Percentiles rank a stretch among this genome's conserved stretches.
These are phyloP conservation scores for Entomortierella chlamydospora DNA, from an alignment of 192 early-diverging fungal genomes.

Conservation along the genomic window DNA sequence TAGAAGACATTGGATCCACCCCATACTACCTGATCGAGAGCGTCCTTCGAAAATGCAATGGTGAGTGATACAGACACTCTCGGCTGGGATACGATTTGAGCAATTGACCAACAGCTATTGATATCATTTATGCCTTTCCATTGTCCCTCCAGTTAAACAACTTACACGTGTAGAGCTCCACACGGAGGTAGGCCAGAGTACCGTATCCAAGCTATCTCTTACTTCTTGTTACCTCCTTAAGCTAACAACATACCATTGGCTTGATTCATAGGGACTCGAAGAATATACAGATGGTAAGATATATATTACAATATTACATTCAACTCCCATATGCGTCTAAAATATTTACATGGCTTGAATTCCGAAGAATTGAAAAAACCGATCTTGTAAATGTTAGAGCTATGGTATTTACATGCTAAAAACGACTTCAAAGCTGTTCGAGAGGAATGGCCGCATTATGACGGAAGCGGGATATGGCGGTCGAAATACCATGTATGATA, in stretches of 20 bases:
- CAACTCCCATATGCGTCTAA: too few relatives aligned
- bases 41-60: slow-evolving; percentile 42
- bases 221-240: neutral
- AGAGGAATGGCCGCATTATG: slow-evolving; percentile 9
- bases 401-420: slow-evolving; percentile 38
- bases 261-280: slow-evolving; percentile 19
- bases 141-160: slow-evolving; percentile 23
- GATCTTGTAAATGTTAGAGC: slow-evolving; percentile 1
- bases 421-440: slow-evolving; percentile 33
- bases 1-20: slow-evolving; percentile 47
- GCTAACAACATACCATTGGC: neutral
- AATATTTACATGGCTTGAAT: too few relatives aligned
- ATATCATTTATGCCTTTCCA: neutral
- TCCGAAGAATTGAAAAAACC: neutral
- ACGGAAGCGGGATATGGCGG: slow-evolving; percentile 43
- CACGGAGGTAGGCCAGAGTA: slow-evolving; percentile 21
- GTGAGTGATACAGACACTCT: slow-evolving; percentile 4
- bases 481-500: slow-evolving; percentile 29
- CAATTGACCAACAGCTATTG: neutral
- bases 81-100: neutral
- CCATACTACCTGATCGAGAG: slow-evolving; percentile 53
- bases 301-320: neutral
- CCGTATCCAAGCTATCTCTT: too few relatives aligned
- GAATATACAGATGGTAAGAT: slow-evolving; percentile 37
- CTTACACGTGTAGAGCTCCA: slow-evolving; percentile 44